Evolutionary conservation across 2,329 filamentous ascomycete genomes (phyloP).

Genomic region (Fusarium tricinctum): DNA sequence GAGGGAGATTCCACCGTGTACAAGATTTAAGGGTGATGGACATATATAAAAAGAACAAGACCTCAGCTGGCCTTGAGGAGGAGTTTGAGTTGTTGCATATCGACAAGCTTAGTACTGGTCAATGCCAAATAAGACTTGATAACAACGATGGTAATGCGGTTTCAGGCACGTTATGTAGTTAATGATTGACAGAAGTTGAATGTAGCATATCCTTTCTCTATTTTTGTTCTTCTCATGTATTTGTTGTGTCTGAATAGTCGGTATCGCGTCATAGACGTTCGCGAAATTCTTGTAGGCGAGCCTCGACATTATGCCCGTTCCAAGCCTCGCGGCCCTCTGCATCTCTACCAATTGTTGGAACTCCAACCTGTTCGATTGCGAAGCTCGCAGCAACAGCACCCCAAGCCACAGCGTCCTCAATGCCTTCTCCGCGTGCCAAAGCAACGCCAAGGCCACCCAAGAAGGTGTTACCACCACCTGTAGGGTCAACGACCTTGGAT

Average conservation of each 20-base stretch:
- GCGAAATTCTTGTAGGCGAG: constrained; percentile 67
- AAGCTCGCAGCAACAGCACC: constrained; percentile 89
- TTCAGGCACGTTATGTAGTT: constrained; percentile 14
- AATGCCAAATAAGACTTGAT: constrained; percentile 16
- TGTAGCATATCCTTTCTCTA: constrained; percentile 27
- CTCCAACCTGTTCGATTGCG: constrained; percentile 93
- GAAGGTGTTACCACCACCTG: constrained; percentile 94
- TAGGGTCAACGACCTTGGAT: constrained; percentile 84
- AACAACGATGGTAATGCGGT: constrained; percentile 14
- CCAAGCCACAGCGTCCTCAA: constrained; percentile 81
- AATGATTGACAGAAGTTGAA: constrained; percentile 25
- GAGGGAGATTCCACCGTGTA: constrained; percentile 75
- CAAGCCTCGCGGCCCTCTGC: constrained; percentile 68
- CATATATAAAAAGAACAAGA: not conserved
- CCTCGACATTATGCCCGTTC: constrained; percentile 70
- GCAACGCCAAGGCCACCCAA: constrained; percentile 73
- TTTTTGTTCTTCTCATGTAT: constrained; percentile 14
- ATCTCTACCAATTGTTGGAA: constrained; percentile 71
- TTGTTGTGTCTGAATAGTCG: constrained; percentile 9
- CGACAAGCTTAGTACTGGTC: constrained; percentile 3
- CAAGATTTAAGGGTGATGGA: constrained; percentile 68
- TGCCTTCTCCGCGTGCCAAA: constrained; percentile 69
- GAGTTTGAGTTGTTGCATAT: constrained; percentile 10
- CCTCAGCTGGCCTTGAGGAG: constrained; percentile 26
- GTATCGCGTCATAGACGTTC: constrained; percentile 53